A percentile compares a stretch with the other conserved stretches of the same genome.
Conservation (phyloP, 116 monocot species). For the Trichopus zeylanicus region DNA sequence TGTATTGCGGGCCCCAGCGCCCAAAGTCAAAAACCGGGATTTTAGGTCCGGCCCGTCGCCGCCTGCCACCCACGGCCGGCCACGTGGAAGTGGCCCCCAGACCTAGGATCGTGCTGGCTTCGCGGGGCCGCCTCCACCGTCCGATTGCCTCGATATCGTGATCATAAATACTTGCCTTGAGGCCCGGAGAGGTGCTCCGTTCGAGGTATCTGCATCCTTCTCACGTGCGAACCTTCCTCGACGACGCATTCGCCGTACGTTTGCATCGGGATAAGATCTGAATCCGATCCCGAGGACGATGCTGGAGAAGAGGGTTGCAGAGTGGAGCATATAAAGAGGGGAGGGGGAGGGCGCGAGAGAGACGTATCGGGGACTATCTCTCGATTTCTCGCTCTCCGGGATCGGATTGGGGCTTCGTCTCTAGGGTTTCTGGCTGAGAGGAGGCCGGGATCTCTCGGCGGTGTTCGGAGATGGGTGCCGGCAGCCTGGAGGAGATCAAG, state of each 20-base stretch:
- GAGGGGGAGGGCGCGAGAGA: not conserved
- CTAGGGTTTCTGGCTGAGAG: not conserved
- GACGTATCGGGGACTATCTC: not conserved
- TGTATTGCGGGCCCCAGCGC: too few relatives aligned
- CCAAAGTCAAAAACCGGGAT: too few relatives aligned
- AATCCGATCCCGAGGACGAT: not conserved
- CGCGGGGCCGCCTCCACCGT: too few relatives aligned
- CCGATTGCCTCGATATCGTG: too few relatives aligned
- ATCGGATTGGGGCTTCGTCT: not conserved
- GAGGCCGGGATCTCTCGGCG: not conserved
- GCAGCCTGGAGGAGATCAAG: conserved; percentile 10
- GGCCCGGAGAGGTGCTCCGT: not conserved
- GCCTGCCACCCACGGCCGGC: too few relatives aligned
- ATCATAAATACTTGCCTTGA: too few relatives aligned
- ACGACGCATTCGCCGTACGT: too few relatives aligned
- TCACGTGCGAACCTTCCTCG: too few relatives aligned
- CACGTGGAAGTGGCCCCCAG: too few relatives aligned
- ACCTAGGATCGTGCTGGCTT: too few relatives aligned
- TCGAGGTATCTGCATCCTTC: too few relatives aligned
- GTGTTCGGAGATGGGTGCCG: not conserved
- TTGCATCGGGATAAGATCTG: not conserved
- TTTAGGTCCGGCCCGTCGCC: too few relatives aligned
- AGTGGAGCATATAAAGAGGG: not conserved
- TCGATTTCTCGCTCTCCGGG: not conserved
- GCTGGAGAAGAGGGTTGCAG: not conserved